Base-by-base conservation (phyloP, 2,329 filamentous ascomycete genomes). In the Aureobasidium sp. region DNA sequence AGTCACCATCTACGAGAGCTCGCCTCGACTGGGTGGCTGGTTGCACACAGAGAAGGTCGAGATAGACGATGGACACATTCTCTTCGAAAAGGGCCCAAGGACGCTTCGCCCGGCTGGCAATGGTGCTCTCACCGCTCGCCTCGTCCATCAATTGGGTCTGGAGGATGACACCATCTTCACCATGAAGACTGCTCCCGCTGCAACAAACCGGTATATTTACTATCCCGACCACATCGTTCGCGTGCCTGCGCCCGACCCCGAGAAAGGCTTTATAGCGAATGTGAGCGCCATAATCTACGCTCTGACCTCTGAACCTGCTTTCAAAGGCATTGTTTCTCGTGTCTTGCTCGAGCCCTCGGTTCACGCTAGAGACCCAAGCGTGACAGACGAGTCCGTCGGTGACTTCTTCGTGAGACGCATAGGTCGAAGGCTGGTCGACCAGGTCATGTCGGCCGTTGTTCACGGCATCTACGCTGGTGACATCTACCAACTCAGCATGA, bases 401-500 rank as follows among this genome's bases (percentile, higher is more conserved):
- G 79, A 82, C 0, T 93, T 88, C 70, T 71, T 91, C 8, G 73
- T 76, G 2, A 77, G 84, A 33, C 74, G 84, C 8, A 72, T 86
- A 17, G 79, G 80, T 47, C 76, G 79, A 24, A 72, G 78, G 37
- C 66, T 89, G 7, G 84, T 85, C 15, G 81, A 94, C 67, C 92
- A 95, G 68, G 60, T 96, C 19, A 75, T 85, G 7, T 96, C 91
- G 5, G 91, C 87, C 1, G 71, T 85, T 2, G 74, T 91, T 59
- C 94, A 97, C 73, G 94, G 94, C 45, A 91, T 97, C 63, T 96
- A 95, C 73, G 94, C 92, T 24, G 94, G 94, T 5, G 89, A 97
- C 74, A 84, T 96, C 52, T 85, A 89, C 72, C 82, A 87, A 70
- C 78, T 97, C 56, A 96, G 91, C 73, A 85, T 84, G 52, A 85